A percentile compares a stretch with the other conserved stretches of the same genome.
Conservation (phyloP, 352 stramenopile species). For the Phytophthora parvispora region DNA sequence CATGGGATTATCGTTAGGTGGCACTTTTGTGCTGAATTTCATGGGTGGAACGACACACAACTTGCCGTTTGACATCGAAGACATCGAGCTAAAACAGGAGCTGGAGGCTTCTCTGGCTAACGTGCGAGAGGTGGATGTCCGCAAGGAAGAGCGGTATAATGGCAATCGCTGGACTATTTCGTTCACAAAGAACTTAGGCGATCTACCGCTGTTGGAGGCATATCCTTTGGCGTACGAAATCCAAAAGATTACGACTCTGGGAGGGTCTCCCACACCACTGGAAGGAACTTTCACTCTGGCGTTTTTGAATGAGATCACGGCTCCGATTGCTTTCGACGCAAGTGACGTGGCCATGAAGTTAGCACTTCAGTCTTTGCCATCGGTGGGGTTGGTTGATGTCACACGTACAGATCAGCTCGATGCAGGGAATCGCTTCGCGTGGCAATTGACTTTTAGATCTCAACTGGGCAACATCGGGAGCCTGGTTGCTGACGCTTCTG, state of each 20-base stretch:
- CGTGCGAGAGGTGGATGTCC: conserved; percentile 78
- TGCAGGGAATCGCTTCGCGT: conserved; percentile 89
- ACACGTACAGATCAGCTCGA: conserved; percentile 74
- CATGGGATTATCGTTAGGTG: conserved; percentile 87
- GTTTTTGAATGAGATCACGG: conserved; percentile 85
- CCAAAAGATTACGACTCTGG: conserved; percentile 92
- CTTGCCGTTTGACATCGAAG: conserved; percentile 93
- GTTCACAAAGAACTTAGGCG: conserved; percentile 97
- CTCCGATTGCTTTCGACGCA: conserved; percentile 89
- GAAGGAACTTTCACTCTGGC: conserved; percentile 90
- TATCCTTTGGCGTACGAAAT: conserved; percentile 94
- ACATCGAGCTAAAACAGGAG: conserved; percentile 83
- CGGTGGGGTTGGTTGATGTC: conserved; percentile 93
- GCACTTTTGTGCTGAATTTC: conserved; percentile 96
- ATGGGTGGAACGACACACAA: conserved; percentile 92
- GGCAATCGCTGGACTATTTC: conserved; percentile 96
- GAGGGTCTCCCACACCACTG: conserved; percentile 95
- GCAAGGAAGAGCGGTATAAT: conserved; percentile 77
- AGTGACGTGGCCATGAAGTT: conserved; percentile 87
- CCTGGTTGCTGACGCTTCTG: conserved; percentile 50
- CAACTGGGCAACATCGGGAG: conserved; percentile 85
- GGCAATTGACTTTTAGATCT: conserved; percentile 95
- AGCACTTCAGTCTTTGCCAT: conserved; percentile 89
- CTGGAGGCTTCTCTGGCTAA: conserved; percentile 75
- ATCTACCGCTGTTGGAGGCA: conserved; percentile 92